Base-by-base conservation (phyloP, 1,284 basidiomycete genomes). In the Athelia sp. region DNA sequence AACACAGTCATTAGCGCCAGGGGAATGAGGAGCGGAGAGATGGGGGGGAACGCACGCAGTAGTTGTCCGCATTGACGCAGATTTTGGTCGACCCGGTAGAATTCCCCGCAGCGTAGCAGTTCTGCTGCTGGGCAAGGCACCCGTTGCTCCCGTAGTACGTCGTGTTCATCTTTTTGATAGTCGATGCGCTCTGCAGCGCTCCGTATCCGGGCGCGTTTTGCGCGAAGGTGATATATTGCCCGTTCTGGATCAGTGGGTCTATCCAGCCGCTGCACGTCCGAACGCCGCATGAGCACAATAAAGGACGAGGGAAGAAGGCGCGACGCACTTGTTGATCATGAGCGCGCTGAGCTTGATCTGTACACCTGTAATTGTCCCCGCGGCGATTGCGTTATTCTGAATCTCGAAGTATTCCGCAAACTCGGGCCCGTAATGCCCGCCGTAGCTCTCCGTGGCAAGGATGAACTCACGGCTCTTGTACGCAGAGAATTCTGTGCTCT, bases 181-280 rank as follows among this genome's bases (percentile, higher is more conserved):
- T 73, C 2, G 58, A 51, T 43, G 74, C 67, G 24, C 67, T 68
- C 52, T 79, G 77, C 2, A 85, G 72, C 53, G 73, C 81, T 8
- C 82, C 82, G 52, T 84, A 85, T n/a, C 81, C 81, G 2, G 82
- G 82, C 0, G 82, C 82, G 40, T 81, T 60, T 0, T 71, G 75
- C 0, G 80, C 78, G 52, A 84, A 85, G 38, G 70, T 69, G 49
- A 85, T 69, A 51, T 79, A 84, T 3, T 82, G 76, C 53, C 79
- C 58, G 56, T 79, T 76, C 54, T 84, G 82, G 42, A 84, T 69
- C 21, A 82, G 66, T 1, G 83, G 81, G 55, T 85, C 83, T 48
- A 72, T 81, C 83, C 82, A 83, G 26, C 81, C 81, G 54, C 82
- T 85, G 49, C n/a, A n/a, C n/a, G n/a, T n/a, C n/a, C n/a, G n/a